Conservation (phyloP, 108 stramenopile genomes). For the Nitzschia putrida region DNA sequence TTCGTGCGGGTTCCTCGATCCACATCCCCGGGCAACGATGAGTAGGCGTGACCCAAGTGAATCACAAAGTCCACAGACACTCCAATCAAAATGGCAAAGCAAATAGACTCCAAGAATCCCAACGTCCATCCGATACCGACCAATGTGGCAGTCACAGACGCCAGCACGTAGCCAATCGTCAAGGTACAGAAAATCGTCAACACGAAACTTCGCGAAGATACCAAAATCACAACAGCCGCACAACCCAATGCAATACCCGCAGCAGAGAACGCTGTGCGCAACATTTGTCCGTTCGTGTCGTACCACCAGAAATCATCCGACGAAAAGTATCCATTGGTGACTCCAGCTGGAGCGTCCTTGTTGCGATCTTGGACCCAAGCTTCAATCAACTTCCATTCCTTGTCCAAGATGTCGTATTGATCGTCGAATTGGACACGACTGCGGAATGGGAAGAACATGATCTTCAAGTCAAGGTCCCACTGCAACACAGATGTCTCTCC, state of each 20-base stretch:
- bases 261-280: constrained; percentile 27
- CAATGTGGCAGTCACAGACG: constrained; percentile 50
- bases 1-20: constrained; percentile 36
- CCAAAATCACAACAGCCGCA: constrained; percentile 48
- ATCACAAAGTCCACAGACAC: constrained; percentile 55
- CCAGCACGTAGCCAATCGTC: constrained; percentile 47
- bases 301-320: constrained; percentile 55
- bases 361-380: constrained; percentile 34
- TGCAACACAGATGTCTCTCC: constrained; percentile 18
- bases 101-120: constrained; percentile 49
- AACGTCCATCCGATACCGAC: constrained; percentile 52
- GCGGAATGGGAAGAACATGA: constrained; percentile 28
- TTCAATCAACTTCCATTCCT: constrained; percentile 50
- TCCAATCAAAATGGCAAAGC: constrained; percentile 62
- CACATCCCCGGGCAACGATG: constrained; percentile 26
- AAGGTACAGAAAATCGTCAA: constrained; percentile 44
- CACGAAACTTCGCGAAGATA: constrained; percentile 42
- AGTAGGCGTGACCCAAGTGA: constrained; percentile 58
- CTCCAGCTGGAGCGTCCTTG: constrained; percentile 32
- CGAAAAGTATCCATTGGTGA: constrained; percentile 27
- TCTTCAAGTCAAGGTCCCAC: constrained; percentile 21
- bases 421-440: constrained; percentile 38
- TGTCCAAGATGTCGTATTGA: constrained; percentile 27
- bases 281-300: constrained; percentile 43
- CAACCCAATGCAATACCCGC: constrained; percentile 44